Evolutionary conservation across 495 filamentous ascomycete genomes (phyloP), one percentile per base, ranked within the genome.

Genomic region (Lepraria neglecta): DNA sequence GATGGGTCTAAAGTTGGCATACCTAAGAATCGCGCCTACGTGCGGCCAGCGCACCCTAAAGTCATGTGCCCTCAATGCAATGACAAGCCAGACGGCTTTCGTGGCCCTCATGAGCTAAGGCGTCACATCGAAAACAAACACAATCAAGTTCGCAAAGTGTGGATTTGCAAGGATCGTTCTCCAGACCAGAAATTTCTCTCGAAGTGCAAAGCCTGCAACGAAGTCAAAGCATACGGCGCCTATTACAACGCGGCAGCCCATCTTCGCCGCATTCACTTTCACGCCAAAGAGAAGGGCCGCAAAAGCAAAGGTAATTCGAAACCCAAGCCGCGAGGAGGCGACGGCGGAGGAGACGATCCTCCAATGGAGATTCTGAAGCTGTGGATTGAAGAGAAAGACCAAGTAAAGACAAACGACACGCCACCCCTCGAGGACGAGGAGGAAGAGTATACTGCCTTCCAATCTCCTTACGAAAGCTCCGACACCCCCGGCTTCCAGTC

Each of bases 161-260:
- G 83, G 82, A 78, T 96, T 7, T 92, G 88, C 69, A 75, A 85
- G n/a, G 84, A 89, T 46, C 81, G 85, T 52, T 83, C 82, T 4
- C 68, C 76, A 0, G 78, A 79, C 55, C 76, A 80, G 67, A 79
- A 72, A 6, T 86, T 90, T 63, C 80, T 97, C 6, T 75, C 80
- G n/a, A 88, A 87, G 63, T 98, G 94, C 80, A 96, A 96, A 71
- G 83, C 88, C 44, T 98, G 94, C 64, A 80, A 80, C 11, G 81
- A 80, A 35, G 74, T 79, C 53, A 97, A 96, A 75, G 79, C 77
- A 59, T 98, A 98, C 67, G 87, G 87, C 4, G 89, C 88, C 27
- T 95, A 98, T 72, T 97, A 98, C 70, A 98, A 98, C 65, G 92
- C 92, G 1, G 90, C 92, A 3, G 92, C 92, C 0, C 94, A 97